Conservation (phyloP, 2,329 filamentous ascomycete genomes). For the Rosellinia necatrix region DNA sequence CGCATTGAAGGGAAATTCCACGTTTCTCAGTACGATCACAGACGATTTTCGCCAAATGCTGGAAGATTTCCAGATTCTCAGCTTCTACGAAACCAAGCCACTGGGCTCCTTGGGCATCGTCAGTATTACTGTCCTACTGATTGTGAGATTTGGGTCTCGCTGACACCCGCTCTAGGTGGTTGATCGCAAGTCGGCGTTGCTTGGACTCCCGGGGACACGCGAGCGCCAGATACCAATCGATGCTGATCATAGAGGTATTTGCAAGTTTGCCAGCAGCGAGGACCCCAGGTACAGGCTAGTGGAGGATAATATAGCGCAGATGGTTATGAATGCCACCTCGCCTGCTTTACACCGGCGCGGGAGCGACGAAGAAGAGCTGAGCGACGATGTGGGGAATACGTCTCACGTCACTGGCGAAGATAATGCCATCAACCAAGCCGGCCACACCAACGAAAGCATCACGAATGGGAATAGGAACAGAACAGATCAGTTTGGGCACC, state of each 20-base stretch:
- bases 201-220: conserved; percentile 11
- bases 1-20: background rate
- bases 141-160: background rate
- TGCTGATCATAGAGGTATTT: conserved; percentile 7
- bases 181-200: conserved; percentile 1
- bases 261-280: conserved; percentile 3
- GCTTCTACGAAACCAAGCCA: conserved; percentile 10
- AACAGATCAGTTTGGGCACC: background rate
- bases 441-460: background rate
- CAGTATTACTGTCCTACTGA: background rate
- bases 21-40: background rate
- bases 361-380: background rate
- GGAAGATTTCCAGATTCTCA: conserved; percentile 13
- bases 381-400: background rate
- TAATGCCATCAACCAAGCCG: conserved; percentile 1
- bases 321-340: conserved; percentile 2
- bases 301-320: conserved; percentile 7
- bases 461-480: background rate
- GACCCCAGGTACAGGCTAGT: conserved; percentile 2
- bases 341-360: background rate
- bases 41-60: conserved; percentile 13
- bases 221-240: conserved; percentile 8
- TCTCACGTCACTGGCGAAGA: background rate
- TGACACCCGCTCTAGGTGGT: conserved; percentile 4
- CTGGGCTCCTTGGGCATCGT: conserved; percentile 1